Evolutionary conservation across 2,329 filamentous ascomycete genomes (phyloP).

Genomic region (Pezicula carpinea): DNA sequence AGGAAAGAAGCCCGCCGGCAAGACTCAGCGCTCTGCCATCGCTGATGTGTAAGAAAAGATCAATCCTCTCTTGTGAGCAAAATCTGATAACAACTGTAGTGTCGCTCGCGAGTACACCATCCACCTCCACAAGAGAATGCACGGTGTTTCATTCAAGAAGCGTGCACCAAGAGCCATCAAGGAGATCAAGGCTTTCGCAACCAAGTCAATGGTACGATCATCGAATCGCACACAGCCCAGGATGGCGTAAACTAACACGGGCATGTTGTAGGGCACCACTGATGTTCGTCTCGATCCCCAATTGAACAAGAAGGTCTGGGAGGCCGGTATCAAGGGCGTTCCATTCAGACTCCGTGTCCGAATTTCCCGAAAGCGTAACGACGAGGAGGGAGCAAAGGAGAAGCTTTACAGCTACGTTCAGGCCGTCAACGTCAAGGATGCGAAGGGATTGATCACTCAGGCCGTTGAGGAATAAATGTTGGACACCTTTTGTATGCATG

Average conservation of each 20-base stretch:
- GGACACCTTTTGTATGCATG: neutral
- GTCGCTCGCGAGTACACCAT: slow-evolving; percentile 99
- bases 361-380: slow-evolving; percentile 99
- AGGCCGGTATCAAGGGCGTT: slow-evolving; percentile 97
- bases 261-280: slow-evolving; percentile 69
- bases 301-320: slow-evolving; percentile 99
- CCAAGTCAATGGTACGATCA: slow-evolving; percentile 85
- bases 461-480: slow-evolving; percentile 67
- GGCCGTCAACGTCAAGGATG: slow-evolving; percentile 98
- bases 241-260: neutral
- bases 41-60: slow-evolving; percentile 63
- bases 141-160: slow-evolving; percentile 99
- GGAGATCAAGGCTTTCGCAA: slow-evolving; percentile 96
- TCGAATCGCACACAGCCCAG: neutral
- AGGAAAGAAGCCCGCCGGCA: slow-evolving; percentile 64
- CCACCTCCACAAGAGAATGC: slow-evolving; percentile 98
- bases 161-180: slow-evolving; percentile 97
- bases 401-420: slow-evolving; percentile 99
- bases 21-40: slow-evolving; percentile 83
- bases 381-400: slow-evolving; percentile 99
- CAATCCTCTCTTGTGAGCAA: no score
- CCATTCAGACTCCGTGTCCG: slow-evolving; percentile 95
- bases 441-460: slow-evolving; percentile 93
- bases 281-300: slow-evolving; percentile 98
- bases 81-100: slow-evolving; percentile 9